phyloP scores from a whole-genome alignment of 768 basidiomycete genomes.

The Dendrothele bispora region DNA sequence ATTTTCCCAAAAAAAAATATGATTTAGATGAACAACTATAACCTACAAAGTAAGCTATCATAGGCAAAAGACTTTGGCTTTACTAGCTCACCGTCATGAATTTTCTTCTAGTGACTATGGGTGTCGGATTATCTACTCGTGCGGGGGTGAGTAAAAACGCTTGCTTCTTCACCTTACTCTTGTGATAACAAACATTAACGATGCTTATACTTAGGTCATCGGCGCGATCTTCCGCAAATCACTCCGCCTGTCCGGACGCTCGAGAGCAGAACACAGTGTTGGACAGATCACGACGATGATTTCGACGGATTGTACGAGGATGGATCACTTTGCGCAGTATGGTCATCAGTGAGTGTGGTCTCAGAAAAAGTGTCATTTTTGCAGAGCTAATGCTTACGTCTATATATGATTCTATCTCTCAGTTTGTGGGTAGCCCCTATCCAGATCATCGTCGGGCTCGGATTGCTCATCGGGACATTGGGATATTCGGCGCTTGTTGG shows the following conservation, averaged over 20 bases:
- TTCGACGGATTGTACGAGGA: conserved; percentile 43
- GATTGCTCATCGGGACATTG: conserved; percentile 49
- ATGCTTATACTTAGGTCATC: conserved; percentile 4
- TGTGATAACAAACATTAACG: background rate
- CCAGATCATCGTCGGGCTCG: conserved; percentile 49
- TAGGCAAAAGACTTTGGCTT: background rate
- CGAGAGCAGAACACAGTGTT: conserved; percentile 43
- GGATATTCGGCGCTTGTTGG: conserved; percentile 58
- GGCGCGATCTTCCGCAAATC: conserved; percentile 47
- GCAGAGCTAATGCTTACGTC: background rate
- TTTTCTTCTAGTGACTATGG: conserved; percentile 28
- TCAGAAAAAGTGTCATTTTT: background rate
- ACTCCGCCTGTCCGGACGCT: conserved; percentile 48
- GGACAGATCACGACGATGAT: conserved; percentile 56
- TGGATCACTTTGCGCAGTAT: conserved; percentile 35
- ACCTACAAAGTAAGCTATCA: conserved; percentile 21
- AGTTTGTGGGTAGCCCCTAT: conserved; percentile 34
- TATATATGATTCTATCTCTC: background rate
- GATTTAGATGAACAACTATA: conserved; percentile 30
- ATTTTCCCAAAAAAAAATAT: no score
- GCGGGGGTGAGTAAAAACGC: conserved; percentile 28
- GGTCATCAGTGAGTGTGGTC: conserved; percentile 24
- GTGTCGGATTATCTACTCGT: conserved; percentile 33
- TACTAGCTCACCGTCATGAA: background rate
- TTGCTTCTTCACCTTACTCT: background rate